Evolutionary conservation across 768 basidiomycete genomes (phyloP), one percentile per base, ranked within the genome.

Genomic region (Coprinopsis marcescibilis): DNA sequence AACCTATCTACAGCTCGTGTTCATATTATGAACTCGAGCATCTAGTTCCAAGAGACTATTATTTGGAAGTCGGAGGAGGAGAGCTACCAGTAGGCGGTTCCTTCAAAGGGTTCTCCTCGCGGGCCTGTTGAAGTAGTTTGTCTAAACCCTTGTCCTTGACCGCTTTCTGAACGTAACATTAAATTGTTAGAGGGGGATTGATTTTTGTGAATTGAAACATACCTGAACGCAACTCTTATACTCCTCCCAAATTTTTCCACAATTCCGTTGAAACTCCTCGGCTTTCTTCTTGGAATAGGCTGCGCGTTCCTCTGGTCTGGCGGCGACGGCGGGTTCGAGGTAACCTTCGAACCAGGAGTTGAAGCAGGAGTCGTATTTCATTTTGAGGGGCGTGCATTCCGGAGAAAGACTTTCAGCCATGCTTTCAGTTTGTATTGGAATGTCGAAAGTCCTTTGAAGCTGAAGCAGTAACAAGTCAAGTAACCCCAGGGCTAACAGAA

Each of bases 301-400:
- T 13, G 73, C 67, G 38, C 80, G 78, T 46, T 75, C 67, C 43
- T 73, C 68, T 11, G 64, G 52, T 4, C 69, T 55, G 13, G 66
- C 65, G 12, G 71, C 65, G 14, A 85, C 71, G 8, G 80, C 82
- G 7, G 92, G 92, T 58, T 92, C 86, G 19, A 97, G 80, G 63
- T 97, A 99, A 10, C 89, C 91, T 64, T 96, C 93, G 56, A 99
- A 93, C 95, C 94, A 97, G 6, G 86, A 80, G 58, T 96, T 96
- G 70, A 98, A 98, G 71, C 94, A 98, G 0, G 87, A 72, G 64
- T 98, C 94, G 61, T 96, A 98, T 46, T 80, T 68, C 43, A 81
- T 80, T 64, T 98, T 97, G 48, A 95, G 74, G 0, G 88, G 84
- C 4, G 94, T 96, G 67, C 95, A 98, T 70, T 82, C 77, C 7